Conservation (phyloP, 352 stramenopile genomes). For the Globisporangium solare region DNA sequence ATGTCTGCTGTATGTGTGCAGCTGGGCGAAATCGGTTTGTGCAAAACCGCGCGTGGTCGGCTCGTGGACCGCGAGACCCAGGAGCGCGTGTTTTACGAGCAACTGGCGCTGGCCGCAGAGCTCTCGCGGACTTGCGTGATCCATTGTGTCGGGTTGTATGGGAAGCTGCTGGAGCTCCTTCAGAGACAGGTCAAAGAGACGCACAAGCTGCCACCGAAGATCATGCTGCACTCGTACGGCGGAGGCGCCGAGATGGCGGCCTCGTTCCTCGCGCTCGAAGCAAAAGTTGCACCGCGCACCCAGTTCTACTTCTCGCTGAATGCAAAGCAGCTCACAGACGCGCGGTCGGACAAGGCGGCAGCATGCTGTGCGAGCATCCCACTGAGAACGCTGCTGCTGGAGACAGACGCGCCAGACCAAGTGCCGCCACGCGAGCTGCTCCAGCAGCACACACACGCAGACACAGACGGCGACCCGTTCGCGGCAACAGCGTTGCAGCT, state of each 20-base stretch:
- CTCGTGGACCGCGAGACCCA: slow-evolving; percentile 42
- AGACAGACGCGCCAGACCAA: slow-evolving; percentile 78
- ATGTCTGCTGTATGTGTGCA: slow-evolving; percentile 14
- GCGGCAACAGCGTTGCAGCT: slow-evolving; percentile 9
- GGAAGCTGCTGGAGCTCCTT: slow-evolving; percentile 65
- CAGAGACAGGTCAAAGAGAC: slow-evolving; percentile 8
- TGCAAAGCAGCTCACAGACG: slow-evolving; percentile 50
- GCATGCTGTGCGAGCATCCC: slow-evolving; percentile 38
- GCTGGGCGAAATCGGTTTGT: slow-evolving; percentile 78
- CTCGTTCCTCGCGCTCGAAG: slow-evolving; percentile 40
- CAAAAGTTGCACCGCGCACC: slow-evolving; percentile 11
- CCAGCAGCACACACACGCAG: not conserved
- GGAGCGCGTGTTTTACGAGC: slow-evolving; percentile 36
- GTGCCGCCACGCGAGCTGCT: slow-evolving; percentile 12
- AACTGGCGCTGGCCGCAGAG: slow-evolving; percentile 47
- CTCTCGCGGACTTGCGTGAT: slow-evolving; percentile 55
- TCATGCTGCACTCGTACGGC: slow-evolving; percentile 71
- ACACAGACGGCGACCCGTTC: not conserved
- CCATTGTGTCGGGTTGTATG: slow-evolving; percentile 70
- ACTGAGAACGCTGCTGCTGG: slow-evolving; percentile 45
- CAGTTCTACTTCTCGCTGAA: slow-evolving; percentile 77
- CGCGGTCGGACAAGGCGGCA: slow-evolving; percentile 30
- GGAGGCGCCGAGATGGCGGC: slow-evolving; percentile 50
- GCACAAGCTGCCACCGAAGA: slow-evolving; percentile 29
- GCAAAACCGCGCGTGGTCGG: slow-evolving; percentile 54